A percentile compares a stretch with the other conserved stretches of the same genome.
Conservation (phyloP, 306 rosid species). For the Prunus dulcis region DNA sequence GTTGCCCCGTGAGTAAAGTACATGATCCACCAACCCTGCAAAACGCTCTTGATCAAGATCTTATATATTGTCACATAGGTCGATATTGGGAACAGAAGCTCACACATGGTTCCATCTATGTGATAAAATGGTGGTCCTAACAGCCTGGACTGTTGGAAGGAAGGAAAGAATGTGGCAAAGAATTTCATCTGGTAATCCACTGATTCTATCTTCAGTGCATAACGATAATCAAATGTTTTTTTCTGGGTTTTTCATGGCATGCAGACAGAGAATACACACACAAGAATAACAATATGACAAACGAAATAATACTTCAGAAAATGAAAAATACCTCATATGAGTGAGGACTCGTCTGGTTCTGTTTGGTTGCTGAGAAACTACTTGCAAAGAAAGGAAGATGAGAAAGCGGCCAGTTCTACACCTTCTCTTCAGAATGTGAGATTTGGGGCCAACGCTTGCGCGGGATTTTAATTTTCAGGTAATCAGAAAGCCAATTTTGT, state of each 20-base stretch:
- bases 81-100: not conserved
- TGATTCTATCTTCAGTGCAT: not conserved
- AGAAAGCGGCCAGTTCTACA: too few relatives aligned
- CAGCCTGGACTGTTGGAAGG: not conserved
- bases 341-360: not conserved
- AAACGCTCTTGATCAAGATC: not conserved
- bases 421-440: too few relatives aligned
- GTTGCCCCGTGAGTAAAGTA: not conserved
- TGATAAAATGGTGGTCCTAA: conserved; percentile 1
- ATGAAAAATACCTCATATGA: not conserved
- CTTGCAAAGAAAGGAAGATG: not conserved
- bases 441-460: too few relatives aligned
- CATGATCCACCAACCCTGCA: not conserved
- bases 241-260: not conserved
- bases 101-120: conserved; percentile 3
- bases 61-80: not conserved
- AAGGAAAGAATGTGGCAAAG: conserved; percentile 2
- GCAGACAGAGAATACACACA: not conserved
- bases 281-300: not conserved
- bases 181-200: not conserved
- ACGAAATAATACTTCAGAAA: not conserved
- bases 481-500: too few relatives aligned
- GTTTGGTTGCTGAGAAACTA: not conserved
- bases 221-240: not conserved
- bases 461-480: too few relatives aligned